Conservation (phyloP, 192 early-diverging fungal genomes). For the Lunasporangiospora selenospora region DNA sequence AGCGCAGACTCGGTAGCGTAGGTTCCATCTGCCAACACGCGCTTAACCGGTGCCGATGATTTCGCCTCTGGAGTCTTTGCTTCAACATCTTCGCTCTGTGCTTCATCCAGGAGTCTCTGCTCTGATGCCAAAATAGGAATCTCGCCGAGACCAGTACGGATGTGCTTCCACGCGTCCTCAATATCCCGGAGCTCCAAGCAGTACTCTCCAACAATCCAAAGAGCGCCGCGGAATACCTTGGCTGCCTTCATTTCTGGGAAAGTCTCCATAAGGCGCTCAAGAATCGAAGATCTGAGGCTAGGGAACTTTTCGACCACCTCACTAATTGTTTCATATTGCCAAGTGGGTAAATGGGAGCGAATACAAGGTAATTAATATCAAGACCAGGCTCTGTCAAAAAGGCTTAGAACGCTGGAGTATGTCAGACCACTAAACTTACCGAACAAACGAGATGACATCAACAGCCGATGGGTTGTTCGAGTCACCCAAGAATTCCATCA, state of each 20-base stretch:
- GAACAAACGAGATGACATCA: constrained; percentile 97
- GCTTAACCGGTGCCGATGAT: constrained; percentile 62
- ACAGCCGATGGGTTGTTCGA: constrained; percentile 88
- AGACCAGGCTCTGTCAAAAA: no score
- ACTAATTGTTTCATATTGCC: no score
- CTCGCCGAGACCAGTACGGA: constrained; percentile 87
- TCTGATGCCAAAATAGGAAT: constrained; percentile 95
- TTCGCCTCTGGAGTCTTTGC: constrained; percentile 36
- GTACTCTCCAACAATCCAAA: constrained; percentile 99
- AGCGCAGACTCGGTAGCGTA: constrained; percentile 97
- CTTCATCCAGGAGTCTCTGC: constrained; percentile 82
- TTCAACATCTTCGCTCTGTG: constrained; percentile 60
- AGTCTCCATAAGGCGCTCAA: constrained; percentile 79
- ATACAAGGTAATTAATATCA: no score
- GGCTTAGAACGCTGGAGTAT: no score
- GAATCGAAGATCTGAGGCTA: constrained; percentile 81
- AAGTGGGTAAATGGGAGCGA: no score
- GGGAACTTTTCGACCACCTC: constrained; percentile 99
- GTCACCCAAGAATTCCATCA: constrained; percentile 96
- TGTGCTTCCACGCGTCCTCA: constrained; percentile 81
- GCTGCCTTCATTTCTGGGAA: constrained; percentile 92
- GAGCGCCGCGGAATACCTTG: constrained; percentile 92
- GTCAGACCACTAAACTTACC: constrained; percentile 57
- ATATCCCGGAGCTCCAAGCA: constrained; percentile 79
- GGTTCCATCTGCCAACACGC: constrained; percentile 95